Evolutionary conservation across 139 green algal species (phyloP), one percentile per base, ranked within the genome.

Genomic region (Chlamydomonas asymmetrica): DNA sequence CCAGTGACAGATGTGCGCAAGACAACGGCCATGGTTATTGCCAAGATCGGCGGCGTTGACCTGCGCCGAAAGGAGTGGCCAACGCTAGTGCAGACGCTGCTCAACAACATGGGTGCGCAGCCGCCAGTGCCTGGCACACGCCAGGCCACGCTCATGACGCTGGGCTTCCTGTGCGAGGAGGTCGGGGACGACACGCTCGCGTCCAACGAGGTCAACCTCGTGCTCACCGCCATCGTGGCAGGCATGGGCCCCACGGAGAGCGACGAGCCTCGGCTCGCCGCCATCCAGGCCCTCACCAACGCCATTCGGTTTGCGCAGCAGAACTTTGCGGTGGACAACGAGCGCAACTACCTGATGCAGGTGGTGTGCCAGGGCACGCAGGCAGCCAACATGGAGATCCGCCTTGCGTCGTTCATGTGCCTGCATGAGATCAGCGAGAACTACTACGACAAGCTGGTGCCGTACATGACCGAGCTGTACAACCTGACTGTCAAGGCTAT

Each of bases 281-380:
- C 96, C 64, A 98, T 92, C 6, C 79, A 66, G 10, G 96, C 96
- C 38, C 89, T 99, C 49, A 86, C 78, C 63, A 98, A 99, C 71
- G 96, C 96, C 2, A 87, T 99, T 7, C 89, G 97, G 69, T 99
- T 99, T 84, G 95, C 96, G 5, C 67, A 89, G 50, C 91, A 88
- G 66, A 99, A 99, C 82, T 98, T 99, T 81, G 87, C 94, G 43
- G 96, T 96, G 27, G 88, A 97, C 29, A 67, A 83, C 16, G 96
- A 99, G 91, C 84, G 96, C 37, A 94, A 97, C 79, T 98, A 96
- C 85, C 90, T 99, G 43, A 99, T 99, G 96, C 90, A 97, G 70
- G 81, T 91, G 29, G 84, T 95, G 27, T 98, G 95, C 74, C 86
- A 98, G 75, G 91, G 87, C 61, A 96, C 93, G 3, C 72, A 91